Evolutionary conservation across 208 protist genomes (phyloP).

Genomic region (Acanthamoeba healyi): DNA sequence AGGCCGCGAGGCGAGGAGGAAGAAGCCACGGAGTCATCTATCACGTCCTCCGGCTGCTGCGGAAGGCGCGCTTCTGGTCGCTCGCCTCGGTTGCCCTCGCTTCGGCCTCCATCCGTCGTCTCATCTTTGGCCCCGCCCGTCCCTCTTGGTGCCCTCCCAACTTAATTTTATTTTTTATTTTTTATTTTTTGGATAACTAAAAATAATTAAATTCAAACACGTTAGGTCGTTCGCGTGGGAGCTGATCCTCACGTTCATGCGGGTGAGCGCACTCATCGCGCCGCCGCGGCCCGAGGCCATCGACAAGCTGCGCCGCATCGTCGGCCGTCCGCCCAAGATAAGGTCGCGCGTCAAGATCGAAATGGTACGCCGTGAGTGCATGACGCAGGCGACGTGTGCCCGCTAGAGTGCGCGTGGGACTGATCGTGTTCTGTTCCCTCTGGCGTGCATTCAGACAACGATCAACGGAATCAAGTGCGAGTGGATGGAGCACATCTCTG

Average conservation of each 20-base stretch:
- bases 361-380: not conserved
- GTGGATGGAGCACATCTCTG: slow-evolving; percentile 50
- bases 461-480: slow-evolving; percentile 12
- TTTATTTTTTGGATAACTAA: too few relatives aligned
- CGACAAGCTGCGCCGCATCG: slow-evolving; percentile 36
- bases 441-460: not conserved
- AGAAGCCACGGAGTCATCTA: too few relatives aligned
- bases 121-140: not conserved
- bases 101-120: not conserved
- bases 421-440: not conserved
- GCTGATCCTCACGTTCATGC: slow-evolving; percentile 26
- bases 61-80: slow-evolving; percentile 18
- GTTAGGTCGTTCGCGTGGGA: slow-evolving; percentile 27
- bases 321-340: slow-evolving; percentile 40
- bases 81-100: not conserved
- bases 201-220: not conserved
- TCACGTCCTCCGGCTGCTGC: not conserved
- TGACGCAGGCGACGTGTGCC: too few relatives aligned
- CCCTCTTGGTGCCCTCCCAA: slow-evolving; percentile 13
- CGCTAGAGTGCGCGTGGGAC: too few relatives aligned
- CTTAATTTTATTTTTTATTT: not conserved
- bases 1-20: too few relatives aligned
- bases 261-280: not conserved
- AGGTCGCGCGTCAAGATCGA: slow-evolving; percentile 41
- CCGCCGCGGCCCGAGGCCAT: slow-evolving; percentile 7